These are phyloP conservation scores for Globisporangium echinulatum DNA, from an alignment of 352 stramenopile species.

Conservation along the genomic window DNA sequence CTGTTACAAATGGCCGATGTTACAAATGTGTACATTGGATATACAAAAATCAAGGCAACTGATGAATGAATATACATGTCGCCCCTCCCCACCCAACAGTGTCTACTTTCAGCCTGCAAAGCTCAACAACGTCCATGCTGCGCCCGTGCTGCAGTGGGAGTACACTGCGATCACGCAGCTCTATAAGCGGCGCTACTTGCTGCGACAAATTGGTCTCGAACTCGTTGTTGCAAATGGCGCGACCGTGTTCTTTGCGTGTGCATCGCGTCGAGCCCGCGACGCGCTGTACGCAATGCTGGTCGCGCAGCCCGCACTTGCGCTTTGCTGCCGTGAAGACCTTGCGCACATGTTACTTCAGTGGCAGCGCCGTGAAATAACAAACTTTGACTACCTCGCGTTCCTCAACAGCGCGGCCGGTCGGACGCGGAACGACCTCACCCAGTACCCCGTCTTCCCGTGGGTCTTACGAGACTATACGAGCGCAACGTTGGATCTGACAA, in stretches of 20 bases:
- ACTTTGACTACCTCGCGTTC: conserved; percentile 90
- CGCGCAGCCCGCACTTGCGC: conserved; percentile 48
- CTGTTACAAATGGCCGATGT: too few relatives aligned
- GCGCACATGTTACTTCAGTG: conserved; percentile 85
- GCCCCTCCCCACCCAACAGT: background rate
- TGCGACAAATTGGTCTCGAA: conserved; percentile 86
- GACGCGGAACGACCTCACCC: conserved; percentile 88
- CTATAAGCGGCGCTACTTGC: conserved; percentile 86
- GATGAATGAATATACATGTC: too few relatives aligned
- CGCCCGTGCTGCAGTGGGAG: conserved; percentile 81
- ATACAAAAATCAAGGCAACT: too few relatives aligned
- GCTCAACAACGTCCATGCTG: conserved; percentile 86
- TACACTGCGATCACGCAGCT: conserved; percentile 69
- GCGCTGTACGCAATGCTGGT: conserved; percentile 83
- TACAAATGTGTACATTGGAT: too few relatives aligned
- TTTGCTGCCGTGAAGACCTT: conserved; percentile 62
- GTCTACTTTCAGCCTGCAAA: conserved; percentile 91
- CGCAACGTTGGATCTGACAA: conserved; percentile 74
- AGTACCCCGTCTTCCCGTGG: conserved; percentile 98
- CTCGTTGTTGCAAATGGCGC: conserved; percentile 67
- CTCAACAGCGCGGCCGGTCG: conserved; percentile 86
- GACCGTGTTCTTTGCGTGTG: conserved; percentile 83
- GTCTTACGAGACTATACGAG: conserved; percentile 89
- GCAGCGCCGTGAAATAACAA: conserved; percentile 88
- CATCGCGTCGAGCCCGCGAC: conserved; percentile 59